Base-by-base conservation (phyloP, 2,329 filamentous ascomycete genomes). In the Fusarium sp. region DNA sequence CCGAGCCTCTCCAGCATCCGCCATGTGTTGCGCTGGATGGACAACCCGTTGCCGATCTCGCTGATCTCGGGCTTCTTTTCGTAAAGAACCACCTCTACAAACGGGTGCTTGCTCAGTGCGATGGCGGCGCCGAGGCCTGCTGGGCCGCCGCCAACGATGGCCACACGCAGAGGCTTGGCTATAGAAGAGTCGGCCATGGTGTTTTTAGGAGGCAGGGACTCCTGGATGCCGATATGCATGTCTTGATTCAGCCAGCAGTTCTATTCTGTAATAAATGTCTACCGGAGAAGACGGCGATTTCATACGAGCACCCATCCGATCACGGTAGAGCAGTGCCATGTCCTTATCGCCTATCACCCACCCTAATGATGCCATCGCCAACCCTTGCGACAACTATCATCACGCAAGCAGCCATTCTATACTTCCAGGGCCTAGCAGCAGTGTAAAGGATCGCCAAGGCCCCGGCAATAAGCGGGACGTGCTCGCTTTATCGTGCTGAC, bases 1-100 rank as follows among this genome's bases (percentile, higher is more conserved):
- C 64, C 64, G 15, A 40, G 10, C 7, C 11, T 22, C 57, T 66
- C 64, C 5, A 66, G 45, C 6, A 66, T n/a, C 20, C 45, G 40
- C 64, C 64, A 66, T 8, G 64, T 66, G n/a, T 66, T 30, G 7
- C 12, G 20, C 45, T 66, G 64, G 8, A 66, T 14, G 22, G 64
- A 27, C 10, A 66, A 12, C 12, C 64, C 64, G 10, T 25, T 40
- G 25, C 64, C 45, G 4, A 61, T 38, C 45, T 66, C 64, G 33
- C 57, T 62, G 17, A 66, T 62, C 4, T 9, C 20, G 9, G 57
- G 64, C 22, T 45, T 66, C 45, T 66, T 56, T 27, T 66, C 64
- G n/a, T 66, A 66, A 9, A 66, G 35, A 10, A 45, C 54, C 57
- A 57, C 60, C 35, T 66, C 64, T 10, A 62, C 10, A n/a, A 54